Evolutionary conservation across 1,284 basidiomycete species (phyloP).

Genomic region (Cryptococcus floricola): DNA sequence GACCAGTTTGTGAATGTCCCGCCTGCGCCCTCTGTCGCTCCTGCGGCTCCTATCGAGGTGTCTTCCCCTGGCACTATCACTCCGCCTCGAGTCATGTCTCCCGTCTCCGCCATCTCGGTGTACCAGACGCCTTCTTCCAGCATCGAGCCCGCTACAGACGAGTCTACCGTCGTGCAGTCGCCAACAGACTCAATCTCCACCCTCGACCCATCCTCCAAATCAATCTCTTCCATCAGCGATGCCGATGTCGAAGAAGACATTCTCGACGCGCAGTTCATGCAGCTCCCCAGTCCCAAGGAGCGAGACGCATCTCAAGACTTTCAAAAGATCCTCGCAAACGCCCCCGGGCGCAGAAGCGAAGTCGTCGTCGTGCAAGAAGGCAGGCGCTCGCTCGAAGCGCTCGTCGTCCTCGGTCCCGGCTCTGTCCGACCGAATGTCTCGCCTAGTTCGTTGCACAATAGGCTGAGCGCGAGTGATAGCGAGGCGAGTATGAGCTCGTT

Average conservation of each 20-base stretch:
- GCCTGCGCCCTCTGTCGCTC: background rate
- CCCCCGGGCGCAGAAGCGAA: conserved; percentile 5
- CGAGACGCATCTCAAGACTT: conserved; percentile 9
- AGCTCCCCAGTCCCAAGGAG: conserved; percentile 8
- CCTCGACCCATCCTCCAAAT: background rate
- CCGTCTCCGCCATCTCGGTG: background rate
- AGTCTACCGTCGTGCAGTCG: background rate
- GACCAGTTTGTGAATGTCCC: background rate
- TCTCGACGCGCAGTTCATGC: conserved; percentile 19
- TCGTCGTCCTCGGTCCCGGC: conserved; percentile 6
- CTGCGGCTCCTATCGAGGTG: background rate
- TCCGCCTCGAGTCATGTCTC: background rate
- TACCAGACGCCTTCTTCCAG: background rate
- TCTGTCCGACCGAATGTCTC: background rate
- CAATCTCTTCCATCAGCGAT: background rate
- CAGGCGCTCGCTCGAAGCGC: conserved; percentile 12
- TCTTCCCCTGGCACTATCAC: background rate
- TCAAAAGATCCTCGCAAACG: conserved; percentile 13
- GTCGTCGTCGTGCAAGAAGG: conserved; percentile 12
- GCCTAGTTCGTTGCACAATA: background rate
- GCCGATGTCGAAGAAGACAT: conserved; percentile 13
- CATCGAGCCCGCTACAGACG: background rate
- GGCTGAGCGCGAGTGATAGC: background rate
- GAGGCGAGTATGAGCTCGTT: background rate
- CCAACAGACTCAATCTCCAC: background rate